Conservation (phyloP, 2,329 filamentous ascomycete species). For the Trichoderma guizhouense region DNA sequence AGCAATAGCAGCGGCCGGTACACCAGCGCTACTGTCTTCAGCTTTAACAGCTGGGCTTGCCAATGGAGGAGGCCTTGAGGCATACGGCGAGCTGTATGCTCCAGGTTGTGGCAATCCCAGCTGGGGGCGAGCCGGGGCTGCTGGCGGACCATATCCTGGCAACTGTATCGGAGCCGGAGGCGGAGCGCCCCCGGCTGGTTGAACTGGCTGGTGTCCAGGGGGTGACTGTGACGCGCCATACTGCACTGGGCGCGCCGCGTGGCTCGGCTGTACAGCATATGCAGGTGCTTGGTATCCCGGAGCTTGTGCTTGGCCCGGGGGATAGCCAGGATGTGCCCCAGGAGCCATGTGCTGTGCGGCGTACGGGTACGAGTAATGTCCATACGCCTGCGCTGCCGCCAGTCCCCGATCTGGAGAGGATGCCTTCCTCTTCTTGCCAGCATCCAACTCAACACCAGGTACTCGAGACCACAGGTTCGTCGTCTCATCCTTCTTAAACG, state of each 20-base stretch:
- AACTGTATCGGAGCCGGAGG: conserved; percentile 35
- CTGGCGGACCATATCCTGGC: conserved; percentile 35
- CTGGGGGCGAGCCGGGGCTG: conserved; percentile 35
- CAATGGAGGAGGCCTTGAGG: conserved; percentile 33
- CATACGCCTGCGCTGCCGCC: conserved; percentile 38
- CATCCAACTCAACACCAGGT: conserved; percentile 56
- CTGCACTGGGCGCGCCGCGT: conserved; percentile 30
- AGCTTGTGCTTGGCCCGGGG: conserved; percentile 32
- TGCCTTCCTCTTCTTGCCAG: conserved; percentile 58
- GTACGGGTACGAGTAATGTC: conserved; percentile 36
- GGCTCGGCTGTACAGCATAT: conserved; percentile 32
- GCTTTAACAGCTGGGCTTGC: conserved; percentile 28
- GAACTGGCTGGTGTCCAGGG: conserved; percentile 24
- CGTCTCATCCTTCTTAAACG: conserved; percentile 56
- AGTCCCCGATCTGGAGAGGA: conserved; percentile 49
- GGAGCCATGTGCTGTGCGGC: conserved; percentile 34
- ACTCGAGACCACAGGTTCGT: conserved; percentile 57
- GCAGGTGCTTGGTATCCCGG: conserved; percentile 35
- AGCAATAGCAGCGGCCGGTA: conserved; percentile 17
- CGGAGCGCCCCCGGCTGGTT: conserved; percentile 25
- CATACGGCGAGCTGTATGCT: conserved; percentile 38
- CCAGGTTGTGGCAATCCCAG: conserved; percentile 32
- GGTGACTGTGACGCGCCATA: conserved; percentile 31
- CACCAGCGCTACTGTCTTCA: conserved; percentile 27
- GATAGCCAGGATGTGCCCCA: conserved; percentile 32